phyloP scores from a whole-genome alignment of 108 stramenopile genomes.

The Ochromonas danica region DNA sequence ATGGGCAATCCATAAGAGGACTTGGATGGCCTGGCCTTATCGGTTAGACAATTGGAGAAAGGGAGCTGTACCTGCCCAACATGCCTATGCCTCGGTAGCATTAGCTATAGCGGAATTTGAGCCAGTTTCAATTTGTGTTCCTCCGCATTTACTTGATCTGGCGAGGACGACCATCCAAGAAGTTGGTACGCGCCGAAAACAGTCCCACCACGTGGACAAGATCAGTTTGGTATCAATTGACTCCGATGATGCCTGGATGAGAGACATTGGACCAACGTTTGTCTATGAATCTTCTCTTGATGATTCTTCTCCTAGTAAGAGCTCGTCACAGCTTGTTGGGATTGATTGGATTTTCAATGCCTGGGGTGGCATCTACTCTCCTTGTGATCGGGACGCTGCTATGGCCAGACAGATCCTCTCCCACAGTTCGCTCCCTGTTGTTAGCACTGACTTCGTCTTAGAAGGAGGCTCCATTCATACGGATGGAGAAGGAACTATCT shows the following conservation, averaged over 20 bases:
- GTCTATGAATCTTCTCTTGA: constrained; percentile 33
- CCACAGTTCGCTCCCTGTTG: constrained; percentile 19
- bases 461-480: constrained; percentile 73
- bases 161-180: not conserved
- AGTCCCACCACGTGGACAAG: not conserved
- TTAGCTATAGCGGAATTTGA: not conserved
- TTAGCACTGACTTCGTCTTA: constrained; percentile 42
- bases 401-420: constrained; percentile 56
- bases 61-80: not conserved
- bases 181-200: not conserved
- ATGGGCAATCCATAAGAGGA: not conserved
- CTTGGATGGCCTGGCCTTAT: constrained; percentile 24
- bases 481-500: constrained; percentile 71
- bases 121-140: not conserved
- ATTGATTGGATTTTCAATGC: constrained; percentile 74
- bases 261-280: constrained; percentile 72
- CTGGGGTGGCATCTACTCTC: constrained; percentile 68
- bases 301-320: not conserved
- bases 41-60: not conserved
- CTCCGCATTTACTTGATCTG: not conserved
- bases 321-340: constrained; percentile 42
- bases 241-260: constrained; percentile 62
- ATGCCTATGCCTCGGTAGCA: not conserved
- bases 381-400: constrained; percentile 57
- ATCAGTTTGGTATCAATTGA: not conserved